Conservation (phyloP, 225 moss, liverwort and hornwort species). For the Marchantia paleacea region DNA sequence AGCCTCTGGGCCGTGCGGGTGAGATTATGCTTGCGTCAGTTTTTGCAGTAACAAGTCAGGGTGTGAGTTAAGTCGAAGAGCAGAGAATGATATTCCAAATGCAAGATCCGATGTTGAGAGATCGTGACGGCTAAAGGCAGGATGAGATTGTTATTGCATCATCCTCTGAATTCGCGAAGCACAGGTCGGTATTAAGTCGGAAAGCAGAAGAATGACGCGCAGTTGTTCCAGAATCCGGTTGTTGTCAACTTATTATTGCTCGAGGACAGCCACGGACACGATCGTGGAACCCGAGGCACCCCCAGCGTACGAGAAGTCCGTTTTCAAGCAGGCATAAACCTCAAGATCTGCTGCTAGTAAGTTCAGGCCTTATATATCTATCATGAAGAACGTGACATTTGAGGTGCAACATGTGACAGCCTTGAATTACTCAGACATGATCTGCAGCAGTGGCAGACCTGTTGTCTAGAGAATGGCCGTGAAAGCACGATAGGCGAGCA, state of each 20-base stretch:
- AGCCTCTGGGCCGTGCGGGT: neutral
- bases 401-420: conserved; percentile 15
- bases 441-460: conserved; percentile 10
- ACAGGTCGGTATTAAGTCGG: neutral
- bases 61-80: neutral
- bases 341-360: neutral
- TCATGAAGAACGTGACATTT: conserved; percentile 23
- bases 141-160: conserved; percentile 5
- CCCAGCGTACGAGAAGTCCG: conserved; percentile 6
- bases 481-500: conserved; percentile 23
- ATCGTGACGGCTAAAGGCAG: conserved; percentile 6
- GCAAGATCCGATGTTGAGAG: neutral
- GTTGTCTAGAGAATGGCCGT: neutral
- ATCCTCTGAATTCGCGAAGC: neutral
- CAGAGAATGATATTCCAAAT: neutral
- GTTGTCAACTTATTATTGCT: conserved; percentile 7
- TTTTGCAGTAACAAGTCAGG: neutral
- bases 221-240: conserved; percentile 5
- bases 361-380: neutral
- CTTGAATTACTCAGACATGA: conserved; percentile 20
- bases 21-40: conserved; percentile 1
- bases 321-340: neutral
- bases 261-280: conserved; percentile 13
- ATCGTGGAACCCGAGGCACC: conserved; percentile 13
- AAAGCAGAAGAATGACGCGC: conserved; percentile 13